Evolutionary conservation across 345 rosid genomes (phyloP).

Genomic region (Trapa incisa): DNA sequence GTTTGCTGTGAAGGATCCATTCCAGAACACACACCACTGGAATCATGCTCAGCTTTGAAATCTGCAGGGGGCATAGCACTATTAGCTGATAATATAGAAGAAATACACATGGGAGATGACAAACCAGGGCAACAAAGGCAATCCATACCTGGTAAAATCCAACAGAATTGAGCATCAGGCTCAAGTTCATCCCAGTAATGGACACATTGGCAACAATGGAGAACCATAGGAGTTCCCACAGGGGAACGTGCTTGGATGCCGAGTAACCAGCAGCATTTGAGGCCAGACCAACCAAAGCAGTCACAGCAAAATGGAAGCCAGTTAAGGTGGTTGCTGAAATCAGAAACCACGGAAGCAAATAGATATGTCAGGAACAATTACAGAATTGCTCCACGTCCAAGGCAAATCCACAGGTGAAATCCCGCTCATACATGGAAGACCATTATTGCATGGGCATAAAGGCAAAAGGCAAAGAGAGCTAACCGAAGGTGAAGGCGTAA

Average conservation of each 20-base stretch:
- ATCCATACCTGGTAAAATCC: conserved; percentile 71
- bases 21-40: conserved; percentile 95
- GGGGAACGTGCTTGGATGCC: conserved; percentile 61
- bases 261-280: conserved; percentile 83
- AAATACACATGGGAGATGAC: background rate
- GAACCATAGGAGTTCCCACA: conserved; percentile 98
- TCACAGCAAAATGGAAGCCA: conserved; percentile 83
- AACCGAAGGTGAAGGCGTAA: conserved; percentile 73
- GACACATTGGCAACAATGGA: conserved; percentile 76
- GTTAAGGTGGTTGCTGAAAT: conserved; percentile 79
- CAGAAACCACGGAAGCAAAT: background rate
- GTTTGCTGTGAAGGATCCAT: conserved; percentile 82
- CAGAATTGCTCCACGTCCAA: background rate
- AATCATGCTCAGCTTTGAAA: conserved; percentile 94
- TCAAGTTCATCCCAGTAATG: conserved; percentile 83
- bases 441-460: background rate
- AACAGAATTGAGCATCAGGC: conserved; percentile 93
- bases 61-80: conserved; percentile 24
- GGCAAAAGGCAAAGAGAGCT: conserved; percentile 4
- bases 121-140: background rate
- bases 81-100: background rate
- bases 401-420: background rate
- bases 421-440: background rate
- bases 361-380: background rate
- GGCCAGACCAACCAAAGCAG: conserved; percentile 78